A percentile compares a stretch with the other conserved stretches of the same genome.
Evolutionary conservation across 2,329 filamentous ascomycete species (phyloP).

Genomic region (Cyphellophora europaea): DNA sequence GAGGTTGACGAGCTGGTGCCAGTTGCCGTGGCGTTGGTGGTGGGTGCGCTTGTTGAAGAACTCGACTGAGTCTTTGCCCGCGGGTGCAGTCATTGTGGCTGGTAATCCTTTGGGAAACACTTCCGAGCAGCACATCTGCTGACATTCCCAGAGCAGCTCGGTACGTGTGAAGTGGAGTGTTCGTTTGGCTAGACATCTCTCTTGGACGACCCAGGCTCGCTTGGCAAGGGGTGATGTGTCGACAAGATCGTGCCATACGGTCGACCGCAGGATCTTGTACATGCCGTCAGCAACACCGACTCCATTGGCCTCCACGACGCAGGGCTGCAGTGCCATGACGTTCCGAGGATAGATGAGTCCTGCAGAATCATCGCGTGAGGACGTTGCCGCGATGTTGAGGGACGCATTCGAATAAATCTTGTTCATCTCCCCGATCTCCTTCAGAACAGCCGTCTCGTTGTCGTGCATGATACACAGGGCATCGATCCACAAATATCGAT

Average conservation of each 20-base stretch:
- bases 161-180: conserved; percentile 21
- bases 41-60: conserved; percentile 18
- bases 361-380: conserved; percentile 14
- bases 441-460: conserved; percentile 14
- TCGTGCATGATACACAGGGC: conserved; percentile 21
- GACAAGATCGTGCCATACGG: conserved; percentile 19
- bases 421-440: conserved; percentile 17
- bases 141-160: conserved; percentile 23
- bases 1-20: conserved; percentile 18
- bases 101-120: conserved; percentile 20
- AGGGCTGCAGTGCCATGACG: conserved; percentile 15
- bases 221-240: conserved; percentile 16
- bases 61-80: conserved; percentile 10
- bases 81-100: conserved; percentile 13
- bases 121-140: conserved; percentile 19
- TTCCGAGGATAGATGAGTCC: conserved; percentile 18
- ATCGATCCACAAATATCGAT: conserved; percentile 20
- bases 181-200: conserved; percentile 20
- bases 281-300: conserved; percentile 16
- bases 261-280: conserved; percentile 19
- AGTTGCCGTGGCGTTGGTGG: conserved; percentile 18
- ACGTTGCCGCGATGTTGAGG: conserved; percentile 18
- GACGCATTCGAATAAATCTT: conserved; percentile 16
- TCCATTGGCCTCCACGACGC: conserved; percentile 14
- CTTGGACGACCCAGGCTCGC: conserved; percentile 20